Conservation (phyloP, 768 basidiomycete genomes). For the Amanita polypyramis region DNA sequence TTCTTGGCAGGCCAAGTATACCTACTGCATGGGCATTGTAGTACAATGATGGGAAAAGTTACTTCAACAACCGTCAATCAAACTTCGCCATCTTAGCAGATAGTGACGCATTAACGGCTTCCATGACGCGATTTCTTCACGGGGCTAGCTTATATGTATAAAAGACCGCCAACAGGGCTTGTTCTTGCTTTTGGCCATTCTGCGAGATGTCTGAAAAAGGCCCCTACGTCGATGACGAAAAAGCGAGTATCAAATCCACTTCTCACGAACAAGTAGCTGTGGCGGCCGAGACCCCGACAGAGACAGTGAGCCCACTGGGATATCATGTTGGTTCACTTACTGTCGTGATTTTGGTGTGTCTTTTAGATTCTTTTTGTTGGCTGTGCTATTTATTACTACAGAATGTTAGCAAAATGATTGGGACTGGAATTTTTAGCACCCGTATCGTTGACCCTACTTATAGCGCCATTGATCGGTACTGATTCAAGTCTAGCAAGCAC, state of each 20-base stretch:
- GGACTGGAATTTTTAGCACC: constrained; percentile 26
- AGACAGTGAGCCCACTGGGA: constrained; percentile 24
- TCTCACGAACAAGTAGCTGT: constrained; percentile 20
- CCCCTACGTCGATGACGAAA: neutral
- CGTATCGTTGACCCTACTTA: constrained; percentile 11
- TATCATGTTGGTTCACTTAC: constrained; percentile 23
- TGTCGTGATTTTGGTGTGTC: constrained; percentile 16
- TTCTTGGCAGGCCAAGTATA: no score
- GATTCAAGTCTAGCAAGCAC: constrained; percentile 19
- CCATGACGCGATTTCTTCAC: no score
- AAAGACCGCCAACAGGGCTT: no score
- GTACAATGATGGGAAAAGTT: constrained; percentile 13
- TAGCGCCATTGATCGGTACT: neutral
- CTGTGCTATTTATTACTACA: constrained; percentile 3
- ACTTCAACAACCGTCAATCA: no score
- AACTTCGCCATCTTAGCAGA: constrained; percentile 7
- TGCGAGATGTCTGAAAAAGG: neutral
- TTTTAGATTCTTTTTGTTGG: neutral
- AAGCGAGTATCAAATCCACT: constrained; percentile 9
- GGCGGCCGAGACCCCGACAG: constrained; percentile 20
- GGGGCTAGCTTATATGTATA: no score
- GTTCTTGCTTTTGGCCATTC: no score
- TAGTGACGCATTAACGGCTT: neutral
- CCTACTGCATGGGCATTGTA: no score
- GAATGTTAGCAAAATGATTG: constrained; percentile 29